Evolutionary conservation across 2,329 filamentous ascomycete genomes (phyloP), one percentile per base, ranked within the genome.

Genomic region (Orbilia ellipsospora): DNA sequence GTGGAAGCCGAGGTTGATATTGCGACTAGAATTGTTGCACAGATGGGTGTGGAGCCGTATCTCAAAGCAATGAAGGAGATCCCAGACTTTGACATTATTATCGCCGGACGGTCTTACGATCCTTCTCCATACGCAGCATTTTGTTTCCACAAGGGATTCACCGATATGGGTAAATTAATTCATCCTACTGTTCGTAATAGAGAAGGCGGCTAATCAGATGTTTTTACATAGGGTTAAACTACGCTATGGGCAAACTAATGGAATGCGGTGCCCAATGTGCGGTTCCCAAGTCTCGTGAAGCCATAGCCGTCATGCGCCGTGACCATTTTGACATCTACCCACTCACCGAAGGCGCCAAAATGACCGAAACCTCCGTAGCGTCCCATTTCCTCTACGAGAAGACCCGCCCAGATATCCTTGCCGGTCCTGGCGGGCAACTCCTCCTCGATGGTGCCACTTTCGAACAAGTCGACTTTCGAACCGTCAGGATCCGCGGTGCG

Each of bases 381-480:
- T 85, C 86, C 0, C 86, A 88, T 74, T 84, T 85, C 0, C 79
- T 88, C 8, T 88, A 88, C 61, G 86, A 88, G 80, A 88, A 88
- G 73, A 82, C 83, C 0, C 79, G 86, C 15, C 86, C 87, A 0
- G 86, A 88, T 78, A 77, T 85, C 0, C 78, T 87, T 1, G 73
- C 80, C 4, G 86, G 86, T 0, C 87, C 86, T 0, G 87, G 86
- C 0, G 87, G 86, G 0, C 78, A 80, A 5, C 81, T 88, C 0
- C 80, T 85, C 50, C 79, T 87, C 0, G 80, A 81, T 0, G 55
- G 80, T 0, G 81, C 84, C 0, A 81, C 77, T 1, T 87, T 86
- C 70, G 81, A 84, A 68, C 82, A 85, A 77, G 77, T 85, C 2
- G 76, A 78, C 0, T 83, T 84, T 0, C 79, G 81, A 5, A 83